A percentile compares a stretch with the other conserved stretches of the same genome.
These are phyloP conservation scores for Leptographium galeiforme DNA, from an alignment of 2,329 filamentous ascomycete species.

Conservation along the genomic window DNA sequence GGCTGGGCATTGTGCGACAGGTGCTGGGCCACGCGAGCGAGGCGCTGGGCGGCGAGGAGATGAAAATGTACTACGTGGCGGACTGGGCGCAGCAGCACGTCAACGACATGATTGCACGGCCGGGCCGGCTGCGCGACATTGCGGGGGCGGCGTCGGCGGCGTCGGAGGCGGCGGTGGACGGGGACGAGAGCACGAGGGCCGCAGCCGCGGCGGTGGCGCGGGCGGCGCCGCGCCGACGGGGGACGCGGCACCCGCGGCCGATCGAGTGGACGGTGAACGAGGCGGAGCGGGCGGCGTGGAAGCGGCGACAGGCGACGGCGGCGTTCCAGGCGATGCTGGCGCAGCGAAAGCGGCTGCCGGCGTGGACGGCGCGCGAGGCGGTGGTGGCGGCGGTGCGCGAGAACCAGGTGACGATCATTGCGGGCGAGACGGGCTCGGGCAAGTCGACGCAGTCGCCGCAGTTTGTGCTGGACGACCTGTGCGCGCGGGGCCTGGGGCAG, in stretches of 20 bases:
- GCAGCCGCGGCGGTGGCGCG: slow-evolving; percentile 3
- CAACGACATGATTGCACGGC: slow-evolving; percentile 67
- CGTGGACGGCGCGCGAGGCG: slow-evolving; percentile 68
- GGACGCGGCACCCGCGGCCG: slow-evolving; percentile 35
- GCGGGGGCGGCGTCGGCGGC: slow-evolving; percentile 61
- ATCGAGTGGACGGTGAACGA: slow-evolving; percentile 51
- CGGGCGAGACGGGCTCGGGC: slow-evolving; percentile 90
- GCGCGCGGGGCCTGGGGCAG: slow-evolving; percentile 58
- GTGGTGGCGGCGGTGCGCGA: slow-evolving; percentile 63
- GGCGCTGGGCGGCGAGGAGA: slow-evolving; percentile 67
- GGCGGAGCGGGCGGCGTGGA: slow-evolving; percentile 55
- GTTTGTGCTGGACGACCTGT: slow-evolving; percentile 86
- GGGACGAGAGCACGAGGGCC: slow-evolving; percentile 6
- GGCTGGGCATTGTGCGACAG: slow-evolving; percentile 73
- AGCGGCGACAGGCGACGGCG: slow-evolving; percentile 47
- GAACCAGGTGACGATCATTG: slow-evolving; percentile 89
- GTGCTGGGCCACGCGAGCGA: slow-evolving; percentile 58
- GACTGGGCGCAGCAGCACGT: slow-evolving; percentile 87
- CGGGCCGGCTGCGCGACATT: slow-evolving; percentile 73
- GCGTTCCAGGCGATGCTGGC: slow-evolving; percentile 63
- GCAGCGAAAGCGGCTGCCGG: slow-evolving; percentile 62
- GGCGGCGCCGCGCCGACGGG: not conserved
- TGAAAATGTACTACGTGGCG: slow-evolving; percentile 75
- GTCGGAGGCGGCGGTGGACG: slow-evolving; percentile 31
- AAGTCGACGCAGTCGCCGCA: slow-evolving; percentile 97